Evolutionary conservation across 2,329 filamentous ascomycete genomes (phyloP).

Genomic region (Fonsecaea erecta): DNA sequence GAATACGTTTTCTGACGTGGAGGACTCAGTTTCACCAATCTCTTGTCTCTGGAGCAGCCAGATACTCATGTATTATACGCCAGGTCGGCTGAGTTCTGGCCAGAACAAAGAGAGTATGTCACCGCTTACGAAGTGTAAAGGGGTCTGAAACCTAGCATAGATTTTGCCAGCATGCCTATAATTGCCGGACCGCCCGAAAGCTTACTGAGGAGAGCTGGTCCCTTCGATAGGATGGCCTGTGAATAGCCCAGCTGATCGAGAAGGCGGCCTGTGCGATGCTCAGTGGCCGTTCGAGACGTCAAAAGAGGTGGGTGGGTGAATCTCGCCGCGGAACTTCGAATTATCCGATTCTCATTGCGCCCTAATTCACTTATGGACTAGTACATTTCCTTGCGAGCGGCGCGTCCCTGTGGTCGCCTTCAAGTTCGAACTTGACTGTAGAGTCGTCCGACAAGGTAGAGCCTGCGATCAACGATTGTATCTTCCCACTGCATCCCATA

Average conservation of each 20-base stretch:
- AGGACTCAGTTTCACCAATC: neutral
- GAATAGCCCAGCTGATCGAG: neutral
- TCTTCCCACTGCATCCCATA: neutral
- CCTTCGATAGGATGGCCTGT: neutral
- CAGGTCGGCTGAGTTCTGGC: neutral
- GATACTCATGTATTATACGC: neutral
- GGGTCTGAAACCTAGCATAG: neutral
- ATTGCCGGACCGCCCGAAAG: neutral
- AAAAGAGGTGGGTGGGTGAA: neutral
- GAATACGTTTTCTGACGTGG: neutral
- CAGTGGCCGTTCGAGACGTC: neutral
- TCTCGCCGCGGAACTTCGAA: neutral
- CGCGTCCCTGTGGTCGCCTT: constrained; percentile 25
- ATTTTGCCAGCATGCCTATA: neutral
- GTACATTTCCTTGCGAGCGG: constrained; percentile 6
- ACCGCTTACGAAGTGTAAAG: neutral
- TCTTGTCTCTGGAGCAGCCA: neutral
- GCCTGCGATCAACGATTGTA: neutral
- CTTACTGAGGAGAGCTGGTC: neutral
- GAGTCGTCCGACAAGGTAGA: neutral
- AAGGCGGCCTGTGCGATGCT: neutral
- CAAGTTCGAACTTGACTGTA: constrained; percentile 2
- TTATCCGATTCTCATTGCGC: neutral
- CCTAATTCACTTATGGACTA: constrained; percentile 9
- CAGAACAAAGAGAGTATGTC: neutral